Percentiles rank a stretch among this genome's conserved stretches.
Evolutionary conservation across 73 alveolate genomes (phyloP).

Genomic region (Stentor coeruleus): DNA sequence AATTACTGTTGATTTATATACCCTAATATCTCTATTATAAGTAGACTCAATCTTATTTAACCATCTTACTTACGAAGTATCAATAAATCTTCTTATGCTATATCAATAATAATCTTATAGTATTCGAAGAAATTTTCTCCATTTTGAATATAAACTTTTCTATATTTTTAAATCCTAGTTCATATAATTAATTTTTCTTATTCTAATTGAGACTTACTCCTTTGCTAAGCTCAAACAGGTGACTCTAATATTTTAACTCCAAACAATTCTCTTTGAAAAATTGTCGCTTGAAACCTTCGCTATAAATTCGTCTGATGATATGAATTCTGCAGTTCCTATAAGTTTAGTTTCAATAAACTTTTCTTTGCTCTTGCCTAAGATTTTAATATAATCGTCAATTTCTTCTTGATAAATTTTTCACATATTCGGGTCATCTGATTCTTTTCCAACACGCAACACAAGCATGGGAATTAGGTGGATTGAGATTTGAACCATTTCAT

Average conservation of each 20-base stretch:
- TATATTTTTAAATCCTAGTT: no score
- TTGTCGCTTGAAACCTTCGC: not conserved
- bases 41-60: no score
- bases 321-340: not conserved
- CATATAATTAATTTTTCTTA: no score
- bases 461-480: not conserved
- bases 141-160: no score
- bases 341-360: not conserved
- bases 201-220: no score
- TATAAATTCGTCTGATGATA: not conserved
- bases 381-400: not conserved
- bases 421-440: not conserved
- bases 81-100: no score
- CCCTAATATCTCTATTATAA: no score
- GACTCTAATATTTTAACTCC: not conserved
- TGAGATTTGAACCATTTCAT: slow-evolving; percentile 5
- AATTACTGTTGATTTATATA: no score
- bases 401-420: not conserved
- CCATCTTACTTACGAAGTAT: no score
- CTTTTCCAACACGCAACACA: not conserved
- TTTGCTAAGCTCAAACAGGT: not conserved
- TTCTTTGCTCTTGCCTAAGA: not conserved
- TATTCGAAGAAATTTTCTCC: no score
- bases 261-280: not conserved
- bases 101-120: no score